Evolutionary conservation across 345 rosid species (phyloP), one percentile per base, ranked within the genome.

Genomic region (Hibiscus trionum): DNA sequence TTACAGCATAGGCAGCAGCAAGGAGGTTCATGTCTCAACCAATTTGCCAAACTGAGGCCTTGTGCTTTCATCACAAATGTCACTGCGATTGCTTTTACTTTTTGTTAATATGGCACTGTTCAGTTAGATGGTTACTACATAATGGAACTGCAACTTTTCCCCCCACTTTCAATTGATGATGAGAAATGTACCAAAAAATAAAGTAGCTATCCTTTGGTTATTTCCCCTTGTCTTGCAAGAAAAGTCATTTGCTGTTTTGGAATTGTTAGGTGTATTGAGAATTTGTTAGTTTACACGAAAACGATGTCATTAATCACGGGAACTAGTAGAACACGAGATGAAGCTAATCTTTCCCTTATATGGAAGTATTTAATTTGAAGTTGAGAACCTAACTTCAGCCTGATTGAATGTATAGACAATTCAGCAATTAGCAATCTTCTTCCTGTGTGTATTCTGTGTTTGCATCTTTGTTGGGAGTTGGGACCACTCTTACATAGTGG

Each of bases 401-500:
- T 24, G 17, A 14, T 46, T 10, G 24, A 27, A 9, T 62, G 59
- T 4, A 19, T 57, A 46, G 24, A 66, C 21, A 26, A 26, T 11
- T 49, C 7, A 66, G 39, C 27, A 7, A 39, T 60, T 16, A 29
- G 8, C 59, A 19, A 35, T 59, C 31, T 24, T 24, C 7, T 52
- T 63, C 55, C 17, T 66, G 56, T 52, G n/a, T n/a, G 9, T n/a
- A 52, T 21, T 52, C 57, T 52, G 16, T n/a, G 7, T 52, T 52
- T 52, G 21, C 50, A 55, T 76, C 44, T 21, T 67, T 31, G 60
- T 29, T 44, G 62, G 27, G 56, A n/a, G n/a, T n/a, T n/a, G n/a
- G 79, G 83, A 49, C 77, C 64, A 60, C 71, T 24, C n/a, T 64
- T 63, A 72, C 16, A 19, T 17, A 7, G 46, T 31, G 29, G 70